These are phyloP conservation scores for Volvox carteri DNA, from an alignment of 163 green algal species.

Conservation along the genomic window DNA sequence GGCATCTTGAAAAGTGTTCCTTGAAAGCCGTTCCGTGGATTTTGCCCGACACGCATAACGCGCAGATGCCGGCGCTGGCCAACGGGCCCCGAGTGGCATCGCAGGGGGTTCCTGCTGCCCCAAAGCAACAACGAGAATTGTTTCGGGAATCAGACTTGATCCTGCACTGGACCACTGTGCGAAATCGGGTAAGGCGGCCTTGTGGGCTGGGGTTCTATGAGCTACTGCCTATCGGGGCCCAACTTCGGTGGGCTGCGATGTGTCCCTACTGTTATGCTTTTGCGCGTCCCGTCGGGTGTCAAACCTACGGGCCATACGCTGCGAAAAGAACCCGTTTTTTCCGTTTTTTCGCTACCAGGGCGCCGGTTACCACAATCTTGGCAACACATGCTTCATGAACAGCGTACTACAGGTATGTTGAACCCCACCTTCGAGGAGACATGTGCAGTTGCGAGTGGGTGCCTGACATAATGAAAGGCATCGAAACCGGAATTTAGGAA, in stretches of 20 bases:
- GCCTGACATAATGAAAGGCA: too few relatives aligned
- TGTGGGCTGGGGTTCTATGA: not conserved
- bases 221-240: conserved; percentile 1
- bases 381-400: conserved; percentile 97
- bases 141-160: conserved; percentile 41
- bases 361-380: conserved; percentile 85
- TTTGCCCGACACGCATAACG: not conserved
- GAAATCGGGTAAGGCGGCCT: conserved; percentile 28
- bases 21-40: too few relatives aligned
- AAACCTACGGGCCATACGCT: too few relatives aligned
- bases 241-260: too few relatives aligned
- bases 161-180: conserved; percentile 49
- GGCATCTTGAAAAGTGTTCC: too few relatives aligned
- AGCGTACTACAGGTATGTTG: conserved; percentile 83
- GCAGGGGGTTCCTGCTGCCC: not conserved
- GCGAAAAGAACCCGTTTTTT: too few relatives aligned
- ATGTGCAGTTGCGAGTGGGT: too few relatives aligned
- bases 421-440: not conserved
- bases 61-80: conserved; percentile 18
- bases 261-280: too few relatives aligned
- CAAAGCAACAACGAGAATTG: conserved; percentile 39
- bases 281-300: too few relatives aligned
- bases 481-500: too few relatives aligned
- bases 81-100: not conserved
- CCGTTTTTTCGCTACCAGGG: conserved; percentile 31